Base-by-base conservation (phyloP, 2,329 filamentous ascomycete species). In the Pseudogymnoascus sp. region DNA sequence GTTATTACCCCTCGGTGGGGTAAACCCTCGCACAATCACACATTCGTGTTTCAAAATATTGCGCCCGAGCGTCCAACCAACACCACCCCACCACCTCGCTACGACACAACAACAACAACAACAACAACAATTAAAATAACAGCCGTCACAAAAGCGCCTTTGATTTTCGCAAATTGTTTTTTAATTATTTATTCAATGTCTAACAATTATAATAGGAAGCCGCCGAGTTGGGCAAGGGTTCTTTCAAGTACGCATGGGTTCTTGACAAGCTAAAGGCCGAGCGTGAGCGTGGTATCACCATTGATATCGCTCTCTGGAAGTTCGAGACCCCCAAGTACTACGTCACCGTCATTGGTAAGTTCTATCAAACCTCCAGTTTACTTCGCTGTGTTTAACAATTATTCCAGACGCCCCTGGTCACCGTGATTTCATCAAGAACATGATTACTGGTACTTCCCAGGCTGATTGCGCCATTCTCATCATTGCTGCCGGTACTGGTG, bases 371-470 rank as follows among this genome's bases (percentile, higher is more conserved):
- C 55, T 55, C 59, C 60, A 13, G 25, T 18, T 31, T 31, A 10
- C n/a, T 12, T 12, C 7, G 39, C 35, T 31, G 59, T 6, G 31
- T 7, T 37, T 25, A 58, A 63, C 35, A 58, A 45, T 45, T 60
- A 59, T 8, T 58, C n/a, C 59, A 89, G 90, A 99, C 77, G 94
- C 94, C 80, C 94, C 94, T 76, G 94, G 94, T 83, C 94, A 99
- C 84, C 93, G 94, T 94, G 94, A 99, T 79, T 99, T 97, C 87
- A 97, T 99, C 91, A 99, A 99, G 93, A 99, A 97, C 92, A 99
- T 99, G 94, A 99, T 99, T 82, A 97, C 94, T 89, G 94, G 94
- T 92, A 97, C 94, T 78, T 99, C 94, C 81, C 94, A 97, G 89
- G 94, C 94, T 75, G 94, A 99, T 79, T 97, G 94, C 84, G 94